These are phyloP conservation scores for Skeletonema menzelii DNA, from an alignment of 108 stramenopile species.

Conservation along the genomic window DNA sequence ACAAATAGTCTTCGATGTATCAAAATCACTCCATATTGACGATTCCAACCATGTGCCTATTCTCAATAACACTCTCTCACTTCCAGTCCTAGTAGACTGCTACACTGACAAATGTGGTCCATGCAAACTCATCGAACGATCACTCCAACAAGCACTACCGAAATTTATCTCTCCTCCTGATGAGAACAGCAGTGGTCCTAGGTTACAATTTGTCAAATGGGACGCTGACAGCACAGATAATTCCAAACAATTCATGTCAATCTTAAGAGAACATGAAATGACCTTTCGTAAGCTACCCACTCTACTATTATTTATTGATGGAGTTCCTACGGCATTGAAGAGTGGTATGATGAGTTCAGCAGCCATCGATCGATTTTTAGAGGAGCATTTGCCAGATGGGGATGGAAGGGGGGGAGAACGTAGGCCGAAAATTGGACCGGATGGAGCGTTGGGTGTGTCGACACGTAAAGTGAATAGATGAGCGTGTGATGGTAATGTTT, in stretches of 20 bases:
- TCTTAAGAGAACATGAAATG: slow-evolving; percentile 2
- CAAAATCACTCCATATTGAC: neutral
- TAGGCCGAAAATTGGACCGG: neutral
- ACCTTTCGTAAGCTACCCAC: slow-evolving; percentile 29
- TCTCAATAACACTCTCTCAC: slow-evolving; percentile 1
- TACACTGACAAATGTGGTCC: slow-evolving; percentile 16
- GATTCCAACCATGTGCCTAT: slow-evolving; percentile 3
- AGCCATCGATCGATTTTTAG: slow-evolving; percentile 8
- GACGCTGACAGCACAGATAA: neutral
- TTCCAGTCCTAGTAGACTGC: slow-evolving; percentile 11
- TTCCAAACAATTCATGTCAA: slow-evolving; percentile 3
- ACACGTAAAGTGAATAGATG: neutral
- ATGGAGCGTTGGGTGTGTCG: neutral
- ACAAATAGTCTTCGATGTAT: neutral
- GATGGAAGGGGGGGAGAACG: neutral
- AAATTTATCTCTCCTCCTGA: neutral
- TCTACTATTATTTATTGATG: slow-evolving; percentile 8
- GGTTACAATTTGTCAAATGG: slow-evolving; percentile 9
- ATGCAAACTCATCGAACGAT: slow-evolving; percentile 22
- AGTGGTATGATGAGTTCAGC: slow-evolving; percentile 12
- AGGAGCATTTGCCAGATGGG: slow-evolving; percentile 14
- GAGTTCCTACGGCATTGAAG: slow-evolving; percentile 3
- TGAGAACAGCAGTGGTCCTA: neutral
- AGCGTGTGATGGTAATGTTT: neutral
- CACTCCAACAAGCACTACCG: neutral